A percentile compares a stretch with the other conserved stretches of the same genome.
Conservation (phyloP, 208 protist species). For the Trichomonas tenax region DNA sequence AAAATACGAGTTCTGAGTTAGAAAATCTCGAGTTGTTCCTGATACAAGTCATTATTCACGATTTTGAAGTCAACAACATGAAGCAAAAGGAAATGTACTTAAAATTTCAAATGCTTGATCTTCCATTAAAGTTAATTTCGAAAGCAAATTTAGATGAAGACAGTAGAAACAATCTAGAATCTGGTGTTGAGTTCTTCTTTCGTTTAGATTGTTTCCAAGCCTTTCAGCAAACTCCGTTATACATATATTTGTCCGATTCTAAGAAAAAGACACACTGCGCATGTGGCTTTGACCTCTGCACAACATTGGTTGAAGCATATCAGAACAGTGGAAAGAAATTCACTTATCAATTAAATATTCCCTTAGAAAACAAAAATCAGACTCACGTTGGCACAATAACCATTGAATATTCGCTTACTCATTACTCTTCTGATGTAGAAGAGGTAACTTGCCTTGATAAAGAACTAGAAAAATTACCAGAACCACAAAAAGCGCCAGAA, state of each 20-base stretch:
- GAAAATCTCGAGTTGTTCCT: neutral
- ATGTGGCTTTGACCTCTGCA: neutral
- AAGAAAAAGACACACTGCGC: neutral
- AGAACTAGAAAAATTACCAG: neutral
- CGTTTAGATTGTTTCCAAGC: neutral
- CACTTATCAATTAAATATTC: neutral
- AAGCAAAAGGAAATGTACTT: neutral
- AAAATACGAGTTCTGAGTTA: neutral
- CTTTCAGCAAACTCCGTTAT: neutral
- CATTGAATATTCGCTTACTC: neutral
- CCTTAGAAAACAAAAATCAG: neutral
- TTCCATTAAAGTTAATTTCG: neutral
- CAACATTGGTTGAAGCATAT: neutral
- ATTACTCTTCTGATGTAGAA: neutral
- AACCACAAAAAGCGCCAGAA: neutral
- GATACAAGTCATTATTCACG: neutral
- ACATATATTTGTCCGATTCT: neutral
- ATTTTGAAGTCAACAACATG: neutral
- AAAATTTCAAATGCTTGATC: neutral
- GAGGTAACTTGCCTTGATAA: neutral
- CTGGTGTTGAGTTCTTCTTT: neutral
- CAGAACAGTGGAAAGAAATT: neutral
- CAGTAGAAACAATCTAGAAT: neutral
- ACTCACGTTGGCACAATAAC: neutral
- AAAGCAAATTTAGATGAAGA: neutral